These are phyloP conservation scores for Phytophthora nicotianae DNA, from an alignment of 352 stramenopile species.

Conservation along the genomic window DNA sequence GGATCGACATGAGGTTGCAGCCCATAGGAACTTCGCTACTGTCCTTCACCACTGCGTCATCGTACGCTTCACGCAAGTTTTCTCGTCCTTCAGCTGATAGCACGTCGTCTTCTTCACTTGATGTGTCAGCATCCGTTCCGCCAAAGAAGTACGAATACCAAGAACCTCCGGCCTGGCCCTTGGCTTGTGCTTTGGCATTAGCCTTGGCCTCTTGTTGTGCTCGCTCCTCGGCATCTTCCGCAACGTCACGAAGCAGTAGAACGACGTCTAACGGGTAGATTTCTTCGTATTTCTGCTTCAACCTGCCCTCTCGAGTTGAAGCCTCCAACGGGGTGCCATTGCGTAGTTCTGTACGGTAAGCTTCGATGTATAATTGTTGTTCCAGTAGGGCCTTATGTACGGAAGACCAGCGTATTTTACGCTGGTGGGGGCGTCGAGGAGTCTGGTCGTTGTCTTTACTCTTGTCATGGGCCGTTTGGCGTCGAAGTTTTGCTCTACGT, in stretches of 20 bases:
- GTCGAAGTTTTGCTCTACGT: constrained; percentile 32
- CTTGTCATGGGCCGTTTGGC: constrained; percentile 7
- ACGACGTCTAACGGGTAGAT: constrained; percentile 75
- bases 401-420: constrained; percentile 64
- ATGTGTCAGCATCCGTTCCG: constrained; percentile 10
- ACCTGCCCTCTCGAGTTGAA: constrained; percentile 46
- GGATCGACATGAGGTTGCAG: constrained; percentile 73
- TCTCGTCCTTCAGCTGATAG: constrained; percentile 70
- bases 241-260: constrained; percentile 60
- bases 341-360: constrained; percentile 57
- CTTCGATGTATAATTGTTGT: constrained; percentile 62
- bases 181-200: constrained; percentile 25
- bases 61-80: constrained; percentile 74
- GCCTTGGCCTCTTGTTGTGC: constrained; percentile 37
- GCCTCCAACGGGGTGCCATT: constrained; percentile 43
- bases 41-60: constrained; percentile 68
- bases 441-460: constrained; percentile 1
- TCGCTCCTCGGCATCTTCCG: constrained; percentile 61
- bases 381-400: constrained; percentile 60
- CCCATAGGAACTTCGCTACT: constrained; percentile 53
- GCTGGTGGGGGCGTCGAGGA: constrained; percentile 20
- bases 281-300: constrained; percentile 58
- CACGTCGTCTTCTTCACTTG: constrained; percentile 41
- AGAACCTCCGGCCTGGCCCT: constrained; percentile 21
- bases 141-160: constrained; percentile 89